Conservation (phyloP, 495 filamentous ascomycete species). For the Niebla homalea region DNA sequence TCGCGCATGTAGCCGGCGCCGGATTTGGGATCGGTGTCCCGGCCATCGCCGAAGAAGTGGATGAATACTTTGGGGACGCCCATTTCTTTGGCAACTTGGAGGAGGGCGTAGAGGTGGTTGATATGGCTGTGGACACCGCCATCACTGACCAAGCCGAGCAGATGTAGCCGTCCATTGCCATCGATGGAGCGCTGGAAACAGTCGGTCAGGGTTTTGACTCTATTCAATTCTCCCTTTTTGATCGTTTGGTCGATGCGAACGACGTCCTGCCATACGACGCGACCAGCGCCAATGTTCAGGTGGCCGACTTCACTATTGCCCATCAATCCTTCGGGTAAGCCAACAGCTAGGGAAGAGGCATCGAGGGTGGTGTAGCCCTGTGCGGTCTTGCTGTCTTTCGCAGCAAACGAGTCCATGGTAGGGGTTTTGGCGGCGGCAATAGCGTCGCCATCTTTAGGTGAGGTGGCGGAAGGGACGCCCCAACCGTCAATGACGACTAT, state of each 20-base stretch:
- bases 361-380: slow-evolving; percentile 81
- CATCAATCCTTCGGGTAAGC: slow-evolving; percentile 93
- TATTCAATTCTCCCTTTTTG: slow-evolving; percentile 72
- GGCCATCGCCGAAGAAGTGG: slow-evolving; percentile 97
- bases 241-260: slow-evolving; percentile 93
- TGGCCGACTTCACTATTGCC: slow-evolving; percentile 98
- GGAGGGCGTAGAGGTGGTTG: slow-evolving; percentile 73
- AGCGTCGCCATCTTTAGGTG: slow-evolving; percentile 77
- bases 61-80: slow-evolving; percentile 85
- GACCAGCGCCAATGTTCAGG: slow-evolving; percentile 92
- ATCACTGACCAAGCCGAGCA: slow-evolving; percentile 81
- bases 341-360: slow-evolving; percentile 89
- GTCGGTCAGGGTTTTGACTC: slow-evolving; percentile 64
- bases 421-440: slow-evolving; percentile 87
- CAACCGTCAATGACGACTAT: slow-evolving; percentile 96
- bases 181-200: slow-evolving; percentile 71
- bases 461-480: slow-evolving; percentile 72
- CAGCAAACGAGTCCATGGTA: slow-evolving; percentile 68
- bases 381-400: slow-evolving; percentile 46
- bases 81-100: slow-evolving; percentile 77
- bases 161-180: slow-evolving; percentile 80
- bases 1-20: slow-evolving; percentile 74
- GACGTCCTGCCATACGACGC: slow-evolving; percentile 98
- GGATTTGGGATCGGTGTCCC: slow-evolving; percentile 95
- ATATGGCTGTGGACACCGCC: slow-evolving; percentile 96